A percentile compares a stretch with the other conserved stretches of the same genome.
Evolutionary conservation across 257 asterid genomes (phyloP).

Genomic region (Salvia hispanica): DNA sequence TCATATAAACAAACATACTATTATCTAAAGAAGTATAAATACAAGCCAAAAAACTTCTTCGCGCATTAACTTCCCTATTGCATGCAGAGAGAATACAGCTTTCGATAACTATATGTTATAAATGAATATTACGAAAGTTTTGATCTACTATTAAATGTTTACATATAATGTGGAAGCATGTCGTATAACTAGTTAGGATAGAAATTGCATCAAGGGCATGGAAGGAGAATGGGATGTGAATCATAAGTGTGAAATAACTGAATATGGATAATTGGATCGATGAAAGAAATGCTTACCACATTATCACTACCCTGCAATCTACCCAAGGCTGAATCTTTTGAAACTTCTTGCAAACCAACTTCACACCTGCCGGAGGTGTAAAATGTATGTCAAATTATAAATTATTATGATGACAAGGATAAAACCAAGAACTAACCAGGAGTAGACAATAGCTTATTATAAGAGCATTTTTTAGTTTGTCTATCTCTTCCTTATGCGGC

Average conservation of each 20-base stretch:
- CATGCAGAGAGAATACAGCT: no score
- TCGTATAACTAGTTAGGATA: not conserved
- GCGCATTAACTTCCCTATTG: no score
- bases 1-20: no score
- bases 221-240: not conserved
- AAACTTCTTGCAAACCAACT: conserved; percentile 89
- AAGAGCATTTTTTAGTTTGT: not conserved
- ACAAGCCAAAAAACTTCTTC: no score
- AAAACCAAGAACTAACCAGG: conserved; percentile 18
- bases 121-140: not conserved
- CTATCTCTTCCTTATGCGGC: conserved; percentile 1
- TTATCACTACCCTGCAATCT: conserved; percentile 91
- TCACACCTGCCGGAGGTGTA: conserved; percentile 59
- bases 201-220: not conserved
- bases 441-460: conserved; percentile 17
- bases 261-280: not conserved
- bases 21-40: no score
- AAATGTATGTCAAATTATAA: conserved; percentile 1
- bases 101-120: not conserved
- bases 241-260: not conserved
- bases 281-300: conserved; percentile 52
- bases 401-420: conserved; percentile 7
- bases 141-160: not conserved
- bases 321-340: conserved; percentile 83
- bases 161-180: not conserved